A percentile compares a stretch with the other conserved stretches of the same genome.
Conservation (phyloP, 441 rosid species). For the Mallotus japonicus region DNA sequence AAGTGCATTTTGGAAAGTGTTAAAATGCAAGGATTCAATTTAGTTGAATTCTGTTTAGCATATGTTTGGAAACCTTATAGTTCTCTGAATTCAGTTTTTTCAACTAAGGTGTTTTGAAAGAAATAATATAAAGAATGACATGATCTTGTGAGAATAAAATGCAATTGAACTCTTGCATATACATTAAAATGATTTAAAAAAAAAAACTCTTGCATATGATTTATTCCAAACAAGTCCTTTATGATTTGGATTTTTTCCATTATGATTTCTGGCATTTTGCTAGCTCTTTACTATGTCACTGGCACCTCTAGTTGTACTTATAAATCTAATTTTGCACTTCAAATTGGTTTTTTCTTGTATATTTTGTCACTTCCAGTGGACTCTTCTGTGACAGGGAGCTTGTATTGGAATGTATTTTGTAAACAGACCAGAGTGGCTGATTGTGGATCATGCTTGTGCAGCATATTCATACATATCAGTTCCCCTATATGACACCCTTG, state of each 20-base stretch:
- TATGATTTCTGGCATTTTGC: neutral
- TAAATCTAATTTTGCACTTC: neutral
- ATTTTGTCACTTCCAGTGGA: slow-evolving; percentile 9
- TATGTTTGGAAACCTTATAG: neutral
- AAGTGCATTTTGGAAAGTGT: neutral
- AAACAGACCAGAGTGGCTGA: slow-evolving; percentile 92
- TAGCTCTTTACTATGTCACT: neutral
- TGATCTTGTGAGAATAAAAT: no score
- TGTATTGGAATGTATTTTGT: slow-evolving; percentile 75
- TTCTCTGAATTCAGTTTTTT: neutral
- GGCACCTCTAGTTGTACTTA: neutral
- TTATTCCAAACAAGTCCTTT: neutral
- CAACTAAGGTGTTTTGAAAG: neutral
- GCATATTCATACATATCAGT: slow-evolving; percentile 87
- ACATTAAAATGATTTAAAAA: no score
- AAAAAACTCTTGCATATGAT: neutral
- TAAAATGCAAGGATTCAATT: neutral
- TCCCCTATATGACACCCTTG: slow-evolving; percentile 98
- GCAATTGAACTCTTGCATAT: no score
- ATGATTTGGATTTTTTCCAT: no score
- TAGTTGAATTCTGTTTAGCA: neutral
- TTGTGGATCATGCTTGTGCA: slow-evolving; percentile 92
- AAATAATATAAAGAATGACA: no score
- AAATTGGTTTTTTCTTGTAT: neutral
- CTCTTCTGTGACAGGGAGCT: slow-evolving; percentile 58